Evolutionary conservation across 257 asterid genomes (phyloP).

Genomic region (Nicotiana attenuata): DNA sequence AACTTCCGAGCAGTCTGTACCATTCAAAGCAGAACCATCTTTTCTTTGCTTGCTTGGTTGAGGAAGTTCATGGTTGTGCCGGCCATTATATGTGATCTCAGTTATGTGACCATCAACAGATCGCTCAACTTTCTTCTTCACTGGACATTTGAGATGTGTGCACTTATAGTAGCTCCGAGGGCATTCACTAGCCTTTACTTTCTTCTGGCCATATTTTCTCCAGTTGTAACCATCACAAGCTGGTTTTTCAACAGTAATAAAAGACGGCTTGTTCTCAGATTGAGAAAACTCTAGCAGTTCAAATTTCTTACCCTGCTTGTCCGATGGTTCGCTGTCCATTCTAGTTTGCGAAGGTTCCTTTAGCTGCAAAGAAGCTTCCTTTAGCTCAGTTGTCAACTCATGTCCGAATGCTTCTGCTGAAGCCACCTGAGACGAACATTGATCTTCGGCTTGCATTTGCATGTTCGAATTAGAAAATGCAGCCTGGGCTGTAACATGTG

Average conservation of each 20-base stretch:
- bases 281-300: conserved; percentile 46
- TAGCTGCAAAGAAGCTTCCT: background rate
- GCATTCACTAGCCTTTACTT: conserved; percentile 79
- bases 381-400: conserved; percentile 17
- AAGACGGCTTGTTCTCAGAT: conserved; percentile 38
- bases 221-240: conserved; percentile 91
- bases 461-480: conserved; percentile 53
- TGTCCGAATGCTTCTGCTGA: conserved; percentile 26
- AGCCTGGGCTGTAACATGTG: conserved; percentile 97
- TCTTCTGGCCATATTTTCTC: conserved; percentile 96
- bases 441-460: conserved; percentile 55
- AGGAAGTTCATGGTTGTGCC: conserved; percentile 74
- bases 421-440: conserved; percentile 27
- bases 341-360: conserved; percentile 7
- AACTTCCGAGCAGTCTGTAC: conserved; percentile 14
- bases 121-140: conserved; percentile 86
- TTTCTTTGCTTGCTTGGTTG: conserved; percentile 43
- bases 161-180: conserved; percentile 95
- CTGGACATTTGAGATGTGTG: conserved; percentile 56
- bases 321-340: conserved; percentile 14
- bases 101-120: conserved; percentile 63
- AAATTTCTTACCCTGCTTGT: conserved; percentile 27
- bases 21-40: conserved; percentile 30
- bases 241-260: conserved; percentile 43
- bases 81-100: conserved; percentile 81